These are phyloP conservation scores for Malbranchea zuffiana DNA, from an alignment of 2,329 filamentous ascomycete genomes.

Conservation along the genomic window DNA sequence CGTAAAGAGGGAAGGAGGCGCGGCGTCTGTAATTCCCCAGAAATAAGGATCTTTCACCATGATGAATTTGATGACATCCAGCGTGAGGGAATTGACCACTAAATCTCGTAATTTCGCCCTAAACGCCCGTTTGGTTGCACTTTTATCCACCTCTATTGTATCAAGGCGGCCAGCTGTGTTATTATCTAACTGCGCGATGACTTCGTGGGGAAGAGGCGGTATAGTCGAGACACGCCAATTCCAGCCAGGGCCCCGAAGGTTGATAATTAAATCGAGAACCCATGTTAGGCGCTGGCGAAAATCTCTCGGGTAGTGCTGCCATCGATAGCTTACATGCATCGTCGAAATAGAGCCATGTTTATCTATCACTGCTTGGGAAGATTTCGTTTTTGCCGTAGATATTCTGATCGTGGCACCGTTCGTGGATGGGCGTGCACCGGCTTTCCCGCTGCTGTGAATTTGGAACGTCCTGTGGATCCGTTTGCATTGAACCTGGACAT, in stretches of 20 bases:
- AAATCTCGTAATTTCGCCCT: slow-evolving; percentile 37
- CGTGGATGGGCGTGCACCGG: not conserved
- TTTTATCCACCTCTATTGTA: not conserved
- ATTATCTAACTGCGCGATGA: slow-evolving; percentile 11
- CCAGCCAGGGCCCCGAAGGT: slow-evolving; percentile 51
- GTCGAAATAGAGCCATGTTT: no score
- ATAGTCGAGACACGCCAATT: slow-evolving; percentile 45
- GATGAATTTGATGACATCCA: slow-evolving; percentile 59
- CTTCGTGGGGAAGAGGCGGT: slow-evolving; percentile 22
- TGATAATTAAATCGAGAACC: slow-evolving; percentile 46
- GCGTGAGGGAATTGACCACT: slow-evolving; percentile 49
- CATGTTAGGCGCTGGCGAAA: slow-evolving; percentile 47
- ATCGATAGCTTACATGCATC: slow-evolving; percentile 19
- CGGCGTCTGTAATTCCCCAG: slow-evolving; percentile 43
- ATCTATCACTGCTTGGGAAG: not conserved
- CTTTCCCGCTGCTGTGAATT: slow-evolving; percentile 10
- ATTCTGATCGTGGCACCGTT: not conserved
- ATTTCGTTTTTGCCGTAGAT: not conserved
- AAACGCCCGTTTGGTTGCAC: slow-evolving; percentile 38
- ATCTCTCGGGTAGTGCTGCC: slow-evolving; percentile 44
- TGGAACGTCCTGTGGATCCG: slow-evolving; percentile 40
- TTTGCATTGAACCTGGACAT: slow-evolving; percentile 45
- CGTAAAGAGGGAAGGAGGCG: slow-evolving; percentile 34
- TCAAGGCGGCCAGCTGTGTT: slow-evolving; percentile 3
- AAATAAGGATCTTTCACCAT: slow-evolving; percentile 75